Base-by-base conservation (phyloP, 352 stramenopile genomes). In the Phytophthora foliorum region DNA sequence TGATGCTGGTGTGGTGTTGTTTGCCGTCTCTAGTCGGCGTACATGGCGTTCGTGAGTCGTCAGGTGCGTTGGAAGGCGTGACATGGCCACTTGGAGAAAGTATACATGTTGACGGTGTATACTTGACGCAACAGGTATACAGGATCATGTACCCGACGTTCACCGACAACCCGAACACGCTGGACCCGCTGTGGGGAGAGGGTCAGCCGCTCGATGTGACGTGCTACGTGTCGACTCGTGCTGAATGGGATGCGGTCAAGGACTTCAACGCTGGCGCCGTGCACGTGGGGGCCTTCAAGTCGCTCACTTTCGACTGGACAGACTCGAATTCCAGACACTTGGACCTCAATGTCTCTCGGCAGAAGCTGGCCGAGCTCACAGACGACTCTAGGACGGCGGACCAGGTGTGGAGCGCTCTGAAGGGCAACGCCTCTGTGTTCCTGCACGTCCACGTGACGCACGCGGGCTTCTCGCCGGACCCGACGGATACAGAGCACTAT, bases 361-460 rank as follows among this genome's bases (percentile, higher is more conserved):
- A 57, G 21, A 77, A 49, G 22, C 25, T 82, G 8, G 39, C 25
- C 4, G 53, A 67, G 11, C 38, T 81, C 39, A 22, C 55, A 31
- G 25, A 44, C n/a, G 50, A 56, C 41, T 56, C n/a, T 11, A 55
- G n/a, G 5, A 48, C 48, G 19, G 63, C 19, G 0, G 44, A 36
- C 8, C 46, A 76, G 13, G 41, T 89, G 0, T 91, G 82, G 86
- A 57, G 56, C 3, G 62, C 72, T 11, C 38, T 92, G 14, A 77
- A 78, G 10, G 45, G 58, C 49, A 94, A 94, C 32, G 59, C 67
- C 21, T 89, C 82, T 1, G 77, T 94, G 10, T 94, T 77, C 49
- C 69, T 94, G 27, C 86, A 94, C 39, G 82, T 92, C 7, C 86
- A 94, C 55, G 81, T 92, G 58, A 91, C 84, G 19, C 78, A 89